Evolutionary conservation across 2,329 filamentous ascomycete genomes (phyloP).

Genomic region (Akanthomyces muscarius): DNA sequence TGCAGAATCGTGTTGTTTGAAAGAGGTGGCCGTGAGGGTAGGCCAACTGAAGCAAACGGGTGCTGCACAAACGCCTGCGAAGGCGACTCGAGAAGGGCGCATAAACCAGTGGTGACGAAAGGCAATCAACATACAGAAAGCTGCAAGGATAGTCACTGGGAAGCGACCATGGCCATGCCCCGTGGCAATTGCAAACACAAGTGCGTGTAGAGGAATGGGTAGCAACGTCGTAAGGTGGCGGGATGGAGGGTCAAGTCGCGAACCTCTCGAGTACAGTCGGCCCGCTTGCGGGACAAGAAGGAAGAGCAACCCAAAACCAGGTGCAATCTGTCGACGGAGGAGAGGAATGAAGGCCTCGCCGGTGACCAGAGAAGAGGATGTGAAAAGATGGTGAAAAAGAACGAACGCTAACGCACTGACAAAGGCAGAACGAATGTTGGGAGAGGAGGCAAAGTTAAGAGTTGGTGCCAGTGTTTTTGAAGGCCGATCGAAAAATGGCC

Average conservation of each 20-base stretch:
- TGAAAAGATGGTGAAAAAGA: neutral
- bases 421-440: constrained; percentile 13
- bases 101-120: neutral
- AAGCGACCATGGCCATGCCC: constrained; percentile 15
- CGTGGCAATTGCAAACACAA: constrained; percentile 14
- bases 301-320: neutral
- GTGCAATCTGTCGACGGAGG: neutral
- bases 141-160: constrained; percentile 4
- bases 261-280: neutral
- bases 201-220: neutral
- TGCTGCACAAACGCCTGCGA: neutral
- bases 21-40: neutral
- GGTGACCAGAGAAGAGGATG: neutral
- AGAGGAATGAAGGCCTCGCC: neutral
- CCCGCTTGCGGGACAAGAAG: constrained; percentile 5
- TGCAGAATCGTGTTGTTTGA: neutral
- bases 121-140: neutral
- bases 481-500: constrained; percentile 10
- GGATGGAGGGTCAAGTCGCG: constrained; percentile 2
- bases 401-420: constrained; percentile 2
- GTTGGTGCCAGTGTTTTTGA: constrained; percentile 12
- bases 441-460: constrained; percentile 11
- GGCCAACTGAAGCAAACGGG: neutral
- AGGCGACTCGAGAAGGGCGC: neutral
- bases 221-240: constrained; percentile 2